A percentile compares a stretch with the other conserved stretches of the same genome.
These are phyloP conservation scores for Mangifera indica DNA, from an alignment of 345 rosid species.

Conservation along the genomic window DNA sequence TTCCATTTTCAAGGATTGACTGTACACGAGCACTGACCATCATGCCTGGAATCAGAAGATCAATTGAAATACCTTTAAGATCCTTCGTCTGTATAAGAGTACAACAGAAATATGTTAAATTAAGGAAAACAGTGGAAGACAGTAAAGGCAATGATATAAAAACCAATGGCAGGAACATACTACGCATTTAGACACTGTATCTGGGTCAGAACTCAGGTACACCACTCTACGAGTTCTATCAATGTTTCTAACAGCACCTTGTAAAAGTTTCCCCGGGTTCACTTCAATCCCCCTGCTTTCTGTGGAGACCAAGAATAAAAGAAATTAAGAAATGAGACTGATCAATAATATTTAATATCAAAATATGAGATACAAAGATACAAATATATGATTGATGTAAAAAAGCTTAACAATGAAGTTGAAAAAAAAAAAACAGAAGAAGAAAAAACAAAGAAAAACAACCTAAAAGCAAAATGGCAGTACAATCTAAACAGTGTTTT, in stretches of 20 bases:
- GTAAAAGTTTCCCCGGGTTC: slow-evolving; percentile 67
- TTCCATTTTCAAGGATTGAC: slow-evolving; percentile 89
- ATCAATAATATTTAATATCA: background rate
- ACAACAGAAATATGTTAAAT: slow-evolving; percentile 16
- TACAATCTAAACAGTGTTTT: background rate
- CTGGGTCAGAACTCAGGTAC: slow-evolving; percentile 64
- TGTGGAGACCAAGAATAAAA: slow-evolving; percentile 24
- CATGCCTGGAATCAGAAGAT: slow-evolving; percentile 94
- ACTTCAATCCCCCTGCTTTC: slow-evolving; percentile 42
- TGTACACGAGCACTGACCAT: slow-evolving; percentile 84
- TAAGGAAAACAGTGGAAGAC: background rate
- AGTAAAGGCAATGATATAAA: slow-evolving; percentile 3
- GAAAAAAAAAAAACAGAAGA: background rate
- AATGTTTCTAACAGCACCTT: slow-evolving; percentile 69
- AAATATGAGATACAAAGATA: background rate
- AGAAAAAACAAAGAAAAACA: background rate
- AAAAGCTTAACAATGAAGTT: background rate
- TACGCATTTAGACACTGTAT: slow-evolving; percentile 66
- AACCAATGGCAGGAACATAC: slow-evolving; percentile 41
- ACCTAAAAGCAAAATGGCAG: background rate
- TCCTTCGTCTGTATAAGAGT: slow-evolving; percentile 68
- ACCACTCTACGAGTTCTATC: slow-evolving; percentile 78
- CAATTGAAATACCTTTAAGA: slow-evolving; percentile 84
- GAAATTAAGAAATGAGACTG: background rate
- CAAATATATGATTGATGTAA: background rate